Conservation (phyloP, 1,284 basidiomycete species). For the Austroboletus novae-zelandiae region DNA sequence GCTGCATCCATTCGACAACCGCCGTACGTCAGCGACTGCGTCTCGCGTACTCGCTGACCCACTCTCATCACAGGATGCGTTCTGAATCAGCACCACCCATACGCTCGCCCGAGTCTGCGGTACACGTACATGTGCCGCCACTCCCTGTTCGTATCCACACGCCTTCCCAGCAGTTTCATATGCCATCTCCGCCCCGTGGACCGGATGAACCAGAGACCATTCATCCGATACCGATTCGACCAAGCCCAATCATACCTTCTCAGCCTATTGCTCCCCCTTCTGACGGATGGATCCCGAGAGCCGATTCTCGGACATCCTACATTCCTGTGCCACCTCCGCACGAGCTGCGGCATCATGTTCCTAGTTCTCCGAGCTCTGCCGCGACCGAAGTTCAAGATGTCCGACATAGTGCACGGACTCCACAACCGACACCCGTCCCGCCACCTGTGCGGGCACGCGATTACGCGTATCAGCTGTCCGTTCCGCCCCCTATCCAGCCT, state of each 20-base stretch:
- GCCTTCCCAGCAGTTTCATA: slow-evolving; percentile 16
- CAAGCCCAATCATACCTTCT: slow-evolving; percentile 10
- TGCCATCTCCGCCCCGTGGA: slow-evolving; percentile 18
- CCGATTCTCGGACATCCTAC: slow-evolving; percentile 26
- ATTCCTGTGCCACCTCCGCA: slow-evolving; percentile 41
- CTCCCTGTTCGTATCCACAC: slow-evolving; percentile 27
- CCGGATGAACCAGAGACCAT: slow-evolving; percentile 28
- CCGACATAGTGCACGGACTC: background rate
- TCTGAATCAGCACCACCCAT: slow-evolving; percentile 29
- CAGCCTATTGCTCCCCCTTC: slow-evolving; percentile 23
- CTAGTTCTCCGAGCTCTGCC: slow-evolving; percentile 19
- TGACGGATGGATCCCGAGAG: slow-evolving; percentile 43
- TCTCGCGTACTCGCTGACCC: slow-evolving; percentile 9
- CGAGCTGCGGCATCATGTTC: slow-evolving; percentile 30
- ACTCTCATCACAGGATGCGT: slow-evolving; percentile 20
- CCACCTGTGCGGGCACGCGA: slow-evolving; percentile 30
- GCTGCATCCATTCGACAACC: slow-evolving; percentile 13
- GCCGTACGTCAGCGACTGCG: slow-evolving; percentile 23
- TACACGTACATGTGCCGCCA: slow-evolving; percentile 17
- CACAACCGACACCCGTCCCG: slow-evolving; percentile 16
- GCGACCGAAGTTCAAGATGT: slow-evolving; percentile 16
- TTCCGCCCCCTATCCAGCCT: slow-evolving; percentile 10
- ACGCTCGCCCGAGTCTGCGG: slow-evolving; percentile 27
- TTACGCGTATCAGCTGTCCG: slow-evolving; percentile 26
- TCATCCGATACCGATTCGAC: slow-evolving; percentile 36